Percentiles rank a stretch among this genome's conserved stretches.
These are phyloP conservation scores for Lentinula raphanica DNA, from an alignment of 768 basidiomycete species.

Conservation along the genomic window DNA sequence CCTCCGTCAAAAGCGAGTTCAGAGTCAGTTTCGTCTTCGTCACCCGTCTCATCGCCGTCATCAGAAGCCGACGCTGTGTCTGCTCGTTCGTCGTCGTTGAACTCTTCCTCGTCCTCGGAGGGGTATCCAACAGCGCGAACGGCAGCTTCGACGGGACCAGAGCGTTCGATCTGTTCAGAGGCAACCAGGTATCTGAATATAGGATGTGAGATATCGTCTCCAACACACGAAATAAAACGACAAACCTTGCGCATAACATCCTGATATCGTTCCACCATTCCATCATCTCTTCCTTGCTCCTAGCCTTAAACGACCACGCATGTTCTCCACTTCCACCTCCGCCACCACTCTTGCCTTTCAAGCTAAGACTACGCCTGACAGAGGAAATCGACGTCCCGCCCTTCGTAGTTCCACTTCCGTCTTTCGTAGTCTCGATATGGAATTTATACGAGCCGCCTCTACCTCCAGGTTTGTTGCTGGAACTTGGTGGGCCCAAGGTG, in stretches of 20 bases:
- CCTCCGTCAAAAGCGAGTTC: neutral
- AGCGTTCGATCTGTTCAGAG: conserved; percentile 87
- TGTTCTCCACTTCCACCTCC: conserved; percentile 33
- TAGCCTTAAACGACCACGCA: conserved; percentile 86
- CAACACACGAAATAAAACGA: conserved; percentile 49
- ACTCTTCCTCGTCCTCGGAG: conserved; percentile 65
- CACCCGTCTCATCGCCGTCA: conserved; percentile 22
- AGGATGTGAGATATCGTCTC: neutral
- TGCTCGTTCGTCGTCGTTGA: conserved; percentile 60
- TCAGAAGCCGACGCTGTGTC: neutral
- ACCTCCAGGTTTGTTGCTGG: conserved; percentile 20
- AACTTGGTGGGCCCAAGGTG: conserved; percentile 88
- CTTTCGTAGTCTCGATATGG: conserved; percentile 90
- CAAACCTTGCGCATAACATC: conserved; percentile 91
- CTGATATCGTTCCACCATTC: conserved; percentile 99
- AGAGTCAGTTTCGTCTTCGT: conserved; percentile 47
- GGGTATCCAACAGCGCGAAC: conserved; percentile 85
- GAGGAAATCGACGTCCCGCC: conserved; percentile 32
- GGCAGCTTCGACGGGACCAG: conserved; percentile 88
- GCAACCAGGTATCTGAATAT: conserved; percentile 75
- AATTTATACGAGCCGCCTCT: conserved; percentile 85
- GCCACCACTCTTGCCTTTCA: conserved; percentile 4
- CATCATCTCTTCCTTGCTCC: conserved; percentile 96
- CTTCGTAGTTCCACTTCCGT: conserved; percentile 67
- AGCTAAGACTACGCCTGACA: conserved; percentile 23